phyloP scores from a whole-genome alignment of 257 asterid genomes.

The Scutellaria barbata region DNA sequence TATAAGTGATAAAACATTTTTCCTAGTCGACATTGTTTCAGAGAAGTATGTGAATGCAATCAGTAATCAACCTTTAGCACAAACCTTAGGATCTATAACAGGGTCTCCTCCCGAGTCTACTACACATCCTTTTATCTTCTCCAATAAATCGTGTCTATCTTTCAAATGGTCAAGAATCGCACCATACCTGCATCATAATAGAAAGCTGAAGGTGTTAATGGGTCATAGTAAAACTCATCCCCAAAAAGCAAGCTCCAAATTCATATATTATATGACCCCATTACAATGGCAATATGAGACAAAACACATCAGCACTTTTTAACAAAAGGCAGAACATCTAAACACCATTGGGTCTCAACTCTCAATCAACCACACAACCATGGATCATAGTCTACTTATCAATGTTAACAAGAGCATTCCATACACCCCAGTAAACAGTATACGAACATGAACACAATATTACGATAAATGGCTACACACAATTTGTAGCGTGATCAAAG shows the following conservation, averaged over 20 bases:
- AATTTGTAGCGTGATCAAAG: constrained; percentile 19
- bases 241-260: too few relatives aligned
- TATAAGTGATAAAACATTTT: background rate
- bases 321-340: background rate
- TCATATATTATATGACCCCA: too few relatives aligned
- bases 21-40: constrained; percentile 7
- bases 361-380: too few relatives aligned
- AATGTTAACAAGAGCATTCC: too few relatives aligned
- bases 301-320: too few relatives aligned
- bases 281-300: too few relatives aligned
- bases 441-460: background rate
- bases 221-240: too few relatives aligned
- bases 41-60: background rate
- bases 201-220: too few relatives aligned
- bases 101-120: constrained; percentile 98
- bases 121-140: constrained; percentile 78
- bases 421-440: too few relatives aligned
- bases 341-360: background rate
- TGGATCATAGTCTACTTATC: too few relatives aligned
- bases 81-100: constrained; percentile 78
- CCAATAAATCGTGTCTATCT: constrained; percentile 59
- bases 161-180: constrained; percentile 67
- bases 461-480: background rate
- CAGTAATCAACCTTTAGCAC: constrained; percentile 27
- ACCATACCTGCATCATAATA: constrained; percentile 61